Evolutionary conservation across 495 filamentous ascomycete genomes (phyloP).

Genomic region (Penicillium longicatenatum): DNA sequence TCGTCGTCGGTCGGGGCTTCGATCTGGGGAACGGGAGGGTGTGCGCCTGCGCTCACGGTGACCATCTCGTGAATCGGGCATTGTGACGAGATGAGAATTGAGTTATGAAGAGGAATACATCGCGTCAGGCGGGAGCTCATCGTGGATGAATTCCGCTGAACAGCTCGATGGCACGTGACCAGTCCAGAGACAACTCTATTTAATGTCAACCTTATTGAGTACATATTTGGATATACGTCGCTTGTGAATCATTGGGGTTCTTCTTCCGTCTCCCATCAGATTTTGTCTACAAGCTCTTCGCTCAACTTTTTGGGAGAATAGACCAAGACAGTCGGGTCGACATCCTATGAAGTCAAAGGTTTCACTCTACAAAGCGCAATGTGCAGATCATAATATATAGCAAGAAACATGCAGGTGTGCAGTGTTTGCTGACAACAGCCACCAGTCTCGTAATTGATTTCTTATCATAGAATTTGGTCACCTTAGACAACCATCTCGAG

Average conservation of each 20-base stretch:
- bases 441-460: background rate
- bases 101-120: background rate
- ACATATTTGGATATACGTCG: too few species aligned
- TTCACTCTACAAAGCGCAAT: background rate
- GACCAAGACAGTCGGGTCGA: background rate
- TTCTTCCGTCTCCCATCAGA: too few species aligned
- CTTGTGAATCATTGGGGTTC: too few species aligned
- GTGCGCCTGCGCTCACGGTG: slow-evolving; percentile 21
- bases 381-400: too few species aligned
- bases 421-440: too few species aligned
- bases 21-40: slow-evolving; percentile 22
- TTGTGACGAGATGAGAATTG: slow-evolving; percentile 4
- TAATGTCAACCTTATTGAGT: too few species aligned
- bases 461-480: background rate
- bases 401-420: too few species aligned
- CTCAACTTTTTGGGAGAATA: background rate
- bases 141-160: background rate
- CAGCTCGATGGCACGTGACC: background rate
- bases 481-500: slow-evolving; percentile 47
- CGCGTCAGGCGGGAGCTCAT: background rate
- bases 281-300: too few species aligned
- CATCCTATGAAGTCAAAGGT: background rate
- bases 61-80: slow-evolving; percentile 28
- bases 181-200: background rate
- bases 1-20: slow-evolving; percentile 29